Evolutionary conservation across 306 rosid species (phyloP).

Genomic region (Pyrus communis): DNA sequence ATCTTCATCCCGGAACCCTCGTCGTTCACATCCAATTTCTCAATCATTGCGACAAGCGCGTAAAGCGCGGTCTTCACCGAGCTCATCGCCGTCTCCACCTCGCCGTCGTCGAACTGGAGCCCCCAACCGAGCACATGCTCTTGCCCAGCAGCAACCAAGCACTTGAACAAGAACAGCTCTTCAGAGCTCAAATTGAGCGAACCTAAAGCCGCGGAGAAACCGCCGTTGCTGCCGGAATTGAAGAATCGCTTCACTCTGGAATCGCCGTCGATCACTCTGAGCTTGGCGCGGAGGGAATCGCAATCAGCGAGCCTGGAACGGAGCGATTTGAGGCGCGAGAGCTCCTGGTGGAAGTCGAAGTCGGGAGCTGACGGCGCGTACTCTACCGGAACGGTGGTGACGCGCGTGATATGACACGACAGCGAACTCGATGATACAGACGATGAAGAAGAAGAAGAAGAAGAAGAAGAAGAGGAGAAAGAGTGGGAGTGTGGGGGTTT

Average conservation of each 20-base stretch:
- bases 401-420: slow-evolving; percentile 37
- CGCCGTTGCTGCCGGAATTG: slow-evolving; percentile 19
- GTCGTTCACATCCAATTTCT: slow-evolving; percentile 41
- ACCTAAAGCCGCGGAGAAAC: slow-evolving; percentile 29
- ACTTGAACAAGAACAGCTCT: slow-evolving; percentile 52
- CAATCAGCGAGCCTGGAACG: slow-evolving; percentile 39
- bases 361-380: slow-evolving; percentile 51
- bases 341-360: slow-evolving; percentile 48
- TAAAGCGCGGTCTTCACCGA: slow-evolving; percentile 63
- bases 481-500: slow-evolving; percentile 11
- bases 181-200: slow-evolving; percentile 26
- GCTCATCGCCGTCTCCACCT: slow-evolving; percentile 30
- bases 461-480: slow-evolving; percentile 3
- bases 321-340: slow-evolving; percentile 49
- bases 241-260: slow-evolving; percentile 63
- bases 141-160: slow-evolving; percentile 83
- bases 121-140: slow-evolving; percentile 58
- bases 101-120: slow-evolving; percentile 21
- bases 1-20: slow-evolving; percentile 23
- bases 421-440: slow-evolving; percentile 4
- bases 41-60: slow-evolving; percentile 66
- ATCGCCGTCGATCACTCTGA: slow-evolving; percentile 45
- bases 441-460: slow-evolving; percentile 5
- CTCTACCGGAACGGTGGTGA: slow-evolving; percentile 60
- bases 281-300: slow-evolving; percentile 27